Base-by-base conservation (phyloP, 225 moss, liverwort and hornwort genomes). In the Sphagnum contortum region DNA sequence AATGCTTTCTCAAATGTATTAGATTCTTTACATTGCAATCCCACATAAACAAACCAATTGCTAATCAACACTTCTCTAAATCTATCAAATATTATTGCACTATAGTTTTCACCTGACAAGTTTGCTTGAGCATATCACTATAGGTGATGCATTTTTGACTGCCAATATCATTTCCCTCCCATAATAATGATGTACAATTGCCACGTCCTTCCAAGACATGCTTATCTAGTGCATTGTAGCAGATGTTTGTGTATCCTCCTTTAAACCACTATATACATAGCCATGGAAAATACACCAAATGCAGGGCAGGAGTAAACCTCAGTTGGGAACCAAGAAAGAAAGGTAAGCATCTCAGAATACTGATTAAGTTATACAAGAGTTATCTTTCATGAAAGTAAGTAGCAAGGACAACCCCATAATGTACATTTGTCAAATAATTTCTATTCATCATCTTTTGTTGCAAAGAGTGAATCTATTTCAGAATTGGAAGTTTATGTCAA, bases 121-220 rank as follows among this genome's bases (percentile, higher is more conserved):
- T 88, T 63, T 71, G 50, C 12, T 79, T 50, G 51, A 83, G 74
- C 62, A 94, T 73, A 51, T 89, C 68, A 45, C 73, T 72, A 70
- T 74, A 94, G 6, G 77, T 91, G 45, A 94, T 50, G 10, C 76
- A 78, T 60, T 63, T 62, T 5, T 91, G 83, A 11, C 66, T 62
- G 47, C 91, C 89, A 3, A 83, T 76, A 45, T 91, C 89, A 47
- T 94, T 94, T 55, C 94, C 94, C 76, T 94, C 94, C 94, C 94
- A 94, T 45, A 87, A 59, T 69, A 94, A 79, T 54, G 94, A 91
- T n/a, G 81, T 67, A 44, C 70, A 71, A 50, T 81, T 73, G 2
- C 90, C 94, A 44, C 64, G 87, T 12, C 91, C 91, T 75, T 81
- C 83, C 58, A 79, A 81, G 64, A 94, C 91, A 71, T 94, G 87